Percentiles rank a stretch among this genome's conserved stretches.
Conservation (phyloP, 2,329 filamentous ascomycete genomes). For the Dothistroma pini region DNA sequence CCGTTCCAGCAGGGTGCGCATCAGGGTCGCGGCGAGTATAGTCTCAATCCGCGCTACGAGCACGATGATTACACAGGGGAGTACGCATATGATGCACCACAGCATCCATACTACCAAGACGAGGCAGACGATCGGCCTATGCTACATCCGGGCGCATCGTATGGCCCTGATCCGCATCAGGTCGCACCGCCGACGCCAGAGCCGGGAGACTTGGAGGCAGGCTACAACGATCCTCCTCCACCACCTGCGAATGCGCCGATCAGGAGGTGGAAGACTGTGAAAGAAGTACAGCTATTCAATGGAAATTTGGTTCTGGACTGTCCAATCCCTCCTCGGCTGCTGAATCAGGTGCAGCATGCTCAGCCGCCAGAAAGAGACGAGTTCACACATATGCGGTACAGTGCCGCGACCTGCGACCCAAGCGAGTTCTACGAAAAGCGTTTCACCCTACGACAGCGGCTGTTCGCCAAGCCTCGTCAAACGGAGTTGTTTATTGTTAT, state of each 20-base stretch:
- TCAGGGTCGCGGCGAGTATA: conserved; percentile 53
- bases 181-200: conserved; percentile 43
- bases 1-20: conserved; percentile 41
- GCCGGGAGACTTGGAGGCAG: conserved; percentile 32
- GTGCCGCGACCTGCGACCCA: conserved; percentile 91
- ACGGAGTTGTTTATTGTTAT: conserved; percentile 95
- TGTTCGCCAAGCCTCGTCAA: conserved; percentile 88
- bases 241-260: conserved; percentile 60
- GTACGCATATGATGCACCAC: conserved; percentile 38
- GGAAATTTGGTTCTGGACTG: conserved; percentile 97
- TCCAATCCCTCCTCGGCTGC: conserved; percentile 80
- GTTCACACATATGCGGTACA: conserved; percentile 86
- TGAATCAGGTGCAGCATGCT: conserved; percentile 85
- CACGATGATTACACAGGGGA: conserved; percentile 76
- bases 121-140: conserved; percentile 74
- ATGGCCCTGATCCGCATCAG: conserved; percentile 57
- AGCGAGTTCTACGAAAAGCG: conserved; percentile 81
- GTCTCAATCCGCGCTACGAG: conserved; percentile 71
- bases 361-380: conserved; percentile 78
- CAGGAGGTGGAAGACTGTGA: conserved; percentile 95
- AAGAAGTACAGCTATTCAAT: conserved; percentile 90
- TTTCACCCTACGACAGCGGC: conserved; percentile 84
- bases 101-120: conserved; percentile 57
- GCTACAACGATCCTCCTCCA: conserved; percentile 43
- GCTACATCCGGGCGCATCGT: conserved; percentile 59